Conservation (phyloP, 495 filamentous ascomycete species). For the Stereocaulon alpinum region DNA sequence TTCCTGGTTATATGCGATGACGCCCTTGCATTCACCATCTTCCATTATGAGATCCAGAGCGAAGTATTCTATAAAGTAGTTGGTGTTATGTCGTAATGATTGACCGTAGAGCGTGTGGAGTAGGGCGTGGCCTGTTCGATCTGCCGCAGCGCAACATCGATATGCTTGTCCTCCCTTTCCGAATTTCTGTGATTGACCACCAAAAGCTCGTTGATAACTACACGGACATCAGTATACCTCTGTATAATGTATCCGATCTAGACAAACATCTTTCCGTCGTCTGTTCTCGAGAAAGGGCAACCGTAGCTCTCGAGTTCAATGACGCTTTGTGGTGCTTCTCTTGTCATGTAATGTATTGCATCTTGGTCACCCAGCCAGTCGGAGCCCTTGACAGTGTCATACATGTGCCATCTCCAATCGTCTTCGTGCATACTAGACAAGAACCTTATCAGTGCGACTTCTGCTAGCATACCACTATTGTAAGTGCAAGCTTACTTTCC, state of each 20-base stretch:
- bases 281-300: slow-evolving; percentile 93
- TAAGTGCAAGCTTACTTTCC: slow-evolving; percentile 52
- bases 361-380: slow-evolving; percentile 99
- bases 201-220: slow-evolving; percentile 88
- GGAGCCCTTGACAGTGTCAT: slow-evolving; percentile 96
- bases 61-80: slow-evolving; percentile 99
- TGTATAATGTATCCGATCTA: neutral
- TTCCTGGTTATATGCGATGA: slow-evolving; percentile 95
- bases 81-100: slow-evolving; percentile 91
- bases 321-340: slow-evolving; percentile 83
- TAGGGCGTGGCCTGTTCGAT: slow-evolving; percentile 91
- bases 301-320: slow-evolving; percentile 96
- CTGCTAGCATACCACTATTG: neutral
- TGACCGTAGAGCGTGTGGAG: slow-evolving; percentile 97
- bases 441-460: neutral
- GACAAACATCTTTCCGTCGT: slow-evolving; percentile 70
- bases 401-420: slow-evolving; percentile 99
- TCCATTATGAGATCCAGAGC: slow-evolving; percentile 94
- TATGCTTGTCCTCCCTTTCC: slow-evolving; percentile 97
- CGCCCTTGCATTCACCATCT: slow-evolving; percentile 88
- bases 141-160: slow-evolving; percentile 88
- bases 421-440: slow-evolving; percentile 61
- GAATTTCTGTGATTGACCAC: slow-evolving; percentile 89
- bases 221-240: neutral
- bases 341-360: slow-evolving; percentile 98